Evolutionary conservation across 805 yeast species (phyloP), one percentile per base, ranked within the genome.

Genomic region (Starmerella apis): DNA sequence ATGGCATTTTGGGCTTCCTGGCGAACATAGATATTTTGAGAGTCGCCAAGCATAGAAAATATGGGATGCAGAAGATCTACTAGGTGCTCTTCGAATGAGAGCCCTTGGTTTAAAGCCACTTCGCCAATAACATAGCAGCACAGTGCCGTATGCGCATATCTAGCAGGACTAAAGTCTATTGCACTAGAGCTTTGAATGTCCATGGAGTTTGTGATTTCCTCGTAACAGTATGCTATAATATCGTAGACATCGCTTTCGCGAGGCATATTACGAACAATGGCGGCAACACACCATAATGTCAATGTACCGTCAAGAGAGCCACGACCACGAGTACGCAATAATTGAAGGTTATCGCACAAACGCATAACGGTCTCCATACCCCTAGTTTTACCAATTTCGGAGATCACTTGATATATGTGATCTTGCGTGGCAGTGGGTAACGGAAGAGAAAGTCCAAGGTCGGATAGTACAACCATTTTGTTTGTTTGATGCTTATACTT

Each of bases 61-160:
- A 87, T 72, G 0, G 90, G 83, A 57, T 79, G 85, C 7, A 92
- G 63, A 49, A 75, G 72, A 53, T 86, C 94, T 53, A 85, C 76
- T 28, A 90, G 64, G 50, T 82, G 83, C 16, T 70, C 69, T 36
- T 72, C 59, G 58, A 79, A 78, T 1, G 68, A 72, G 0, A 24
- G 6, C 8, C 55, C 59, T 10, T 50, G 48, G 2, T 32, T 16
- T 3, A 49, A 41, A 1, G 60, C 57, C 6, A 49, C 32, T 35
- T 57, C 57, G 3, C 61, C 63, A 11, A 57, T 14, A 3, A 48
- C 31, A 41, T 48, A 52, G 25, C 52, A 35, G 13, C 46, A 46
- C 25, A 60, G 18, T 2, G 56, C 53, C 3, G 52, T 43, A 25
- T 55, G 56, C 1, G 52, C 52, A 3, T 28, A 18, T 16, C 32